Evolutionary conservation across 139 green algal genomes (phyloP).

Genomic region (Diplosphaera chodatii): DNA sequence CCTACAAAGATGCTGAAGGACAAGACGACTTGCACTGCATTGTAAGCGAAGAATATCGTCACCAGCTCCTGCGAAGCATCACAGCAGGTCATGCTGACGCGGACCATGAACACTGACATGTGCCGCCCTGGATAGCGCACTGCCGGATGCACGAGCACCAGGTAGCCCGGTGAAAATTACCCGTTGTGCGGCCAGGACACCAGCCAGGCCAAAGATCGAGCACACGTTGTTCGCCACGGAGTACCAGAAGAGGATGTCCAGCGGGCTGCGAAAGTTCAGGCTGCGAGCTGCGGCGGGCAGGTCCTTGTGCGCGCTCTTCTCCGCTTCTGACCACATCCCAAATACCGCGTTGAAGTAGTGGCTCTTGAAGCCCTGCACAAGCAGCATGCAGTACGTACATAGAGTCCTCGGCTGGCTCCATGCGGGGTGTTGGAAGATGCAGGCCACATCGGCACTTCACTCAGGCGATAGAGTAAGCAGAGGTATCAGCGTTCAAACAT

Average conservation of each 20-base stretch:
- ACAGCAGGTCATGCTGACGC: too few relatives aligned
- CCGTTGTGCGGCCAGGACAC: slow-evolving; percentile 56
- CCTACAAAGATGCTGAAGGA: neutral
- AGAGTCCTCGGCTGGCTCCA: too few relatives aligned
- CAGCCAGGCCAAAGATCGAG: slow-evolving; percentile 61
- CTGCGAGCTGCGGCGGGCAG: slow-evolving; percentile 4
- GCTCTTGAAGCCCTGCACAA: neutral
- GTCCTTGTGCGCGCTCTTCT: neutral
- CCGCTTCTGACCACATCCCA: neutral
- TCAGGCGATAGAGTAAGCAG: too few relatives aligned
- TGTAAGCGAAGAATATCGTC: slow-evolving; percentile 72
- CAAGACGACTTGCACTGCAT: slow-evolving; percentile 54
- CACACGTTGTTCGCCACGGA: slow-evolving; percentile 45
- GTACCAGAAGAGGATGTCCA: slow-evolving; percentile 47
- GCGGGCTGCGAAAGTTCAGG: slow-evolving; percentile 17
- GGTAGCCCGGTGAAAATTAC: too few relatives aligned
- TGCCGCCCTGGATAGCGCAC: too few relatives aligned
- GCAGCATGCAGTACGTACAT: neutral
- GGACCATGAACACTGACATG: too few relatives aligned
- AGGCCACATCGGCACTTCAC: too few relatives aligned
- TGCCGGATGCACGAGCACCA: too few relatives aligned
- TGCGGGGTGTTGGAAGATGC: too few relatives aligned
- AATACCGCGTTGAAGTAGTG: neutral
- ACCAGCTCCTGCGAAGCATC: slow-evolving; percentile 14
- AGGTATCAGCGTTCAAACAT: too few relatives aligned